Conservation (phyloP, 306 rosid species). For the Cucumis melo region DNA sequence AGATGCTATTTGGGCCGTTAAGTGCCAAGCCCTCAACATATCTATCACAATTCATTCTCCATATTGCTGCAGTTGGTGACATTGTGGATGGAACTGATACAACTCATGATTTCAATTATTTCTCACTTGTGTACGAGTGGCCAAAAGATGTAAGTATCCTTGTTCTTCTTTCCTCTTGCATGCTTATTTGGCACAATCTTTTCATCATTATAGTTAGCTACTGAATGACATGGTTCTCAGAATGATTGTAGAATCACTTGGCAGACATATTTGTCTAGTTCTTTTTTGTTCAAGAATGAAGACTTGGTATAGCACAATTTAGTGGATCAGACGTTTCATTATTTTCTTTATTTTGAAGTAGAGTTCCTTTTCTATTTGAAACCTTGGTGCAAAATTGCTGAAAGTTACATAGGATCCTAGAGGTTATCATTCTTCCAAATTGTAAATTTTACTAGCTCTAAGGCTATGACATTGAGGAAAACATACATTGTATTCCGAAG, state of each 20-base stretch:
- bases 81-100: conserved; percentile 97
- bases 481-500: background rate
- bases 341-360: background rate
- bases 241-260: background rate
- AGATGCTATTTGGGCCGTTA: conserved; percentile 67
- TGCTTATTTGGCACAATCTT: background rate
- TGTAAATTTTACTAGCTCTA: background rate
- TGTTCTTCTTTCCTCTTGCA: conserved; percentile 15
- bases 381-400: background rate
- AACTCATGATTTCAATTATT: conserved; percentile 94
- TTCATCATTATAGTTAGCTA: background rate
- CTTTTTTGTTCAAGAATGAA: background rate
- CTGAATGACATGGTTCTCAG: background rate
- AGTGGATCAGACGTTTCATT: background rate
- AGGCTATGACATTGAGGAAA: background rate
- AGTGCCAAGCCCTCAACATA: conserved; percentile 75
- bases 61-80: conserved; percentile 93
- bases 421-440: background rate
- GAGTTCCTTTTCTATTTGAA: background rate
- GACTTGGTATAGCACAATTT: background rate
- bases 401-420: background rate
- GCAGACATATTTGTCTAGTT: background rate
- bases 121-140: conserved; percentile 88
- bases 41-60: conserved; percentile 85
- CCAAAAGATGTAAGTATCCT: conserved; percentile 84